Evolutionary conservation across 2,329 filamentous ascomycete species (phyloP).

Genomic region (Atkinsonella texensis): DNA sequence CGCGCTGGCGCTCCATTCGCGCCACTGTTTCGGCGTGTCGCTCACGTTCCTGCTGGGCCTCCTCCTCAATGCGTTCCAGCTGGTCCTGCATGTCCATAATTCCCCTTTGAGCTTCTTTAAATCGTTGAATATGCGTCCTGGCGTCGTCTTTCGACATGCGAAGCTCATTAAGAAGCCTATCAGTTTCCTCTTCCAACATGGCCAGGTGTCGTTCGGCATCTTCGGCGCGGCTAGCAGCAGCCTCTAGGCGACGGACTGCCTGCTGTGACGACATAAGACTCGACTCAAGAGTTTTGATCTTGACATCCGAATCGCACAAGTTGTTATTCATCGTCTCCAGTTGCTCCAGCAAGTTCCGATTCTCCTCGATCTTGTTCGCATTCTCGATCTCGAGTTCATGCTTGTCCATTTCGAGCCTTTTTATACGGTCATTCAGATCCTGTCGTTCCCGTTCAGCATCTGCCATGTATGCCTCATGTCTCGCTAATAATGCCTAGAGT

Average conservation of each 20-base stretch:
- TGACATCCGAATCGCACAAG: conserved; percentile 68
- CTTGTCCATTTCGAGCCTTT: conserved; percentile 64
- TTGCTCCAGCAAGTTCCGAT: conserved; percentile 67
- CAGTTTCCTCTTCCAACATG: conserved; percentile 72
- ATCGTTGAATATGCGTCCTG: conserved; percentile 66
- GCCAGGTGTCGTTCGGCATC: conserved; percentile 71
- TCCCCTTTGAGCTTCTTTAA: conserved; percentile 72
- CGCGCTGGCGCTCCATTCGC: conserved; percentile 73
- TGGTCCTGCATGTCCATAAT: conserved; percentile 74
- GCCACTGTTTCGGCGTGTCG: conserved; percentile 70
- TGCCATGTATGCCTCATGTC: conserved; percentile 89
- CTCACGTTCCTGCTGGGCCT: conserved; percentile 67
- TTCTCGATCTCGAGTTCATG: conserved; percentile 64
- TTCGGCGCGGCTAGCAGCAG: conserved; percentile 60
- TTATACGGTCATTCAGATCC: conserved; percentile 60
- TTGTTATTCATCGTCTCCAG: conserved; percentile 72
- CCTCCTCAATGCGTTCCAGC: conserved; percentile 76
- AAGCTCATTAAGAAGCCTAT: conserved; percentile 55
- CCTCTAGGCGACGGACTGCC: conserved; percentile 62
- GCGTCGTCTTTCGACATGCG: conserved; percentile 60
- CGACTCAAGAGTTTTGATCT: conserved; percentile 64
- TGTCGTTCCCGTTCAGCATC: conserved; percentile 79
- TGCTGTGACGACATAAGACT: conserved; percentile 67
- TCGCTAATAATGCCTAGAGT: conserved; percentile 74
- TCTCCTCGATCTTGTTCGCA: conserved; percentile 68